phyloP scores from a whole-genome alignment of 1,284 basidiomycete genomes.

The Bjerkandera adusta region DNA sequence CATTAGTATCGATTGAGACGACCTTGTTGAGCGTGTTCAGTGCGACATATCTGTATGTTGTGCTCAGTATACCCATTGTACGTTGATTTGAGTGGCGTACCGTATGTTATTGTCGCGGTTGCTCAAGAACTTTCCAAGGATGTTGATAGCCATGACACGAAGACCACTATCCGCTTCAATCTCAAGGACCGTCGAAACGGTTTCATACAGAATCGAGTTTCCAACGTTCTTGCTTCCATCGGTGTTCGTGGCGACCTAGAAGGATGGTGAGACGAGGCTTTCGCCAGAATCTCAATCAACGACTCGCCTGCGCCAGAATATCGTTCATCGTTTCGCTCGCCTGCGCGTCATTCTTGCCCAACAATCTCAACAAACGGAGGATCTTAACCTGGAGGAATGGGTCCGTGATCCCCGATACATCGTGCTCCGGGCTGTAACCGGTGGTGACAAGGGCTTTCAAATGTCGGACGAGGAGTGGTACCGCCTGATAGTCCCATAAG shows the following conservation, averaged over 20 bases:
- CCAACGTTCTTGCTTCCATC: conserved; percentile 98
- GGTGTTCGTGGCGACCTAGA: conserved; percentile 95
- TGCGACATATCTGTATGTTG: conserved; percentile 98
- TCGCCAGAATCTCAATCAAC: background rate
- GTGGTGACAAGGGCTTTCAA: conserved; percentile 95
- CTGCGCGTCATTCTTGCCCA: conserved; percentile 83
- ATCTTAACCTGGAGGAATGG: conserved; percentile 98
- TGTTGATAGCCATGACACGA: conserved; percentile 99
- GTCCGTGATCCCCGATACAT: conserved; percentile 99
- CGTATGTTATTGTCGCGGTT: conserved; percentile 99
- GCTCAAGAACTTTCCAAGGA: conserved; percentile 96
- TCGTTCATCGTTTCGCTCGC: conserved; percentile 99
- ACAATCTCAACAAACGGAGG: conserved; percentile 86
- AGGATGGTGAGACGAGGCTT: background rate
- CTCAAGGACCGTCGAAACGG: conserved; percentile 95
- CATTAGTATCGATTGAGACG: conserved; percentile 96
- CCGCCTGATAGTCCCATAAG: conserved; percentile 54
- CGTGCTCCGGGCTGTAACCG: conserved; percentile 98
- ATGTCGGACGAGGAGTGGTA: conserved; percentile 92
- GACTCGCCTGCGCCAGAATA: conserved; percentile 85
- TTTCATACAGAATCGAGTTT: conserved; percentile 98
- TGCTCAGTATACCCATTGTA: background rate
- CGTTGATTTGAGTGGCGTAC: conserved; percentile 40
- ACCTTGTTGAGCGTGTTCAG: conserved; percentile 99
- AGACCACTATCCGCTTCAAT: conserved; percentile 96